Percentiles rank a stretch among this genome's conserved stretches.
phyloP scores from a whole-genome alignment of 1,284 basidiomycete species.

The Omphalotus olearius region DNA sequence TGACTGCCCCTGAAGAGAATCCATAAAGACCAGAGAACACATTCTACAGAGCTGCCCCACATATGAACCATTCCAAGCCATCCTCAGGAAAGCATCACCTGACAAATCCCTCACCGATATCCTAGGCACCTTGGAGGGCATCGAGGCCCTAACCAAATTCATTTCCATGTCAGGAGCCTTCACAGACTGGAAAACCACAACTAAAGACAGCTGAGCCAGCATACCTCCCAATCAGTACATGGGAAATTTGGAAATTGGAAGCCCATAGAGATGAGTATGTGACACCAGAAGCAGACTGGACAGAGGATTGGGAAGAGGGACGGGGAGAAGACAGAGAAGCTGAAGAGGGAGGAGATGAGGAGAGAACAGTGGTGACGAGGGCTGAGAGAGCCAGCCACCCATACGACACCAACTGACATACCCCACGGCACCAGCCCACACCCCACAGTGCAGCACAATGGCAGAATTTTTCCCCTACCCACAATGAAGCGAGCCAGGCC shows the following conservation, averaged over 20 bases:
- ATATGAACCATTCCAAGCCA: constrained; percentile 19
- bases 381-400: too few relatives aligned
- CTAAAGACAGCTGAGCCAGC: neutral
- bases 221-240: too few relatives aligned
- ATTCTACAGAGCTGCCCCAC: constrained; percentile 24
- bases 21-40: constrained; percentile 24
- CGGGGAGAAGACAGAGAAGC: too few relatives aligned
- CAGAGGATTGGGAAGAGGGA: neutral
- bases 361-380: too few relatives aligned
- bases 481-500: too few relatives aligned
- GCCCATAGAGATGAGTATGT: neutral
- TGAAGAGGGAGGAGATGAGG: too few relatives aligned
- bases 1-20: constrained; percentile 25
- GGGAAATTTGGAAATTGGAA: neutral
- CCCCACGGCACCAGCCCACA: too few relatives aligned
- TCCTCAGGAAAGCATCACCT: constrained; percentile 13
- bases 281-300: neutral
- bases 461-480: too few relatives aligned
- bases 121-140: constrained; percentile 22
- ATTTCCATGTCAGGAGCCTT: constrained; percentile 23
- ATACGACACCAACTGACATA: too few relatives aligned
- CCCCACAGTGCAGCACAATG: too few relatives aligned
- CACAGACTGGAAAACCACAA: constrained; percentile 10
- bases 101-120: constrained; percentile 17
- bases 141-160: constrained; percentile 23